phyloP scores from a whole-genome alignment of 2,329 filamentous ascomycete genomes.

The Coniochaeta ligniaria region DNA sequence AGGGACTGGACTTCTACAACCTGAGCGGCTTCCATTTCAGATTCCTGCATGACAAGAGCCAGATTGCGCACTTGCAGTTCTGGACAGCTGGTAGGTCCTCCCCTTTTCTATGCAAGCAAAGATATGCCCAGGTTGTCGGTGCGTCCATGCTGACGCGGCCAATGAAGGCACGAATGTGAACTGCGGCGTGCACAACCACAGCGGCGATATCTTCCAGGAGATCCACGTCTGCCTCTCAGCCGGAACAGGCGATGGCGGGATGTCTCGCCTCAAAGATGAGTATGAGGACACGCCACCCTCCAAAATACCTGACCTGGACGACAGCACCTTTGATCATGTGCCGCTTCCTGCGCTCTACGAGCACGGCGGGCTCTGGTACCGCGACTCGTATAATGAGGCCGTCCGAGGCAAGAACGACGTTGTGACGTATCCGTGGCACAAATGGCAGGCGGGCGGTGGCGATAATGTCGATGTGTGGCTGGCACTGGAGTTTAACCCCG shows the following conservation, averaged over 20 bases:
- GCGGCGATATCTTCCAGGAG: background rate
- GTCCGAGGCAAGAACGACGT: background rate
- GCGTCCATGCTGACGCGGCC: background rate
- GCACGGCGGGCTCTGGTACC: background rate
- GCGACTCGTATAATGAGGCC: background rate
- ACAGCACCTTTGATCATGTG: background rate
- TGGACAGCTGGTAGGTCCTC: background rate
- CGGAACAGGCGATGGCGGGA: background rate
- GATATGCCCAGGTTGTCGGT: background rate
- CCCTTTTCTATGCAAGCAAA: background rate
- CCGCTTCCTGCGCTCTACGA: background rate
- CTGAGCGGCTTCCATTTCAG: constrained; percentile 1
- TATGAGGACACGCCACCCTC: background rate
- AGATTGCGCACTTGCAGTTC: constrained; percentile 1
- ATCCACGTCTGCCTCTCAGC: background rate
- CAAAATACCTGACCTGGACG: background rate
- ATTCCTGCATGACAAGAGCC: background rate
- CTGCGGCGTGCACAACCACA: constrained; percentile 2
- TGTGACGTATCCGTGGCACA: background rate
- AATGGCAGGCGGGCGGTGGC: background rate
- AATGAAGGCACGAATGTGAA: background rate
- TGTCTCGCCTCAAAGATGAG: background rate
- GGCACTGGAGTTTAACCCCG: constrained; percentile 1
- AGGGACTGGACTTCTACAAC: constrained; percentile 2
- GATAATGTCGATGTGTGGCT: constrained; percentile 1